Base-by-base conservation (phyloP, 2,329 filamentous ascomycete species). In the Xylariaceae sp. region DNA sequence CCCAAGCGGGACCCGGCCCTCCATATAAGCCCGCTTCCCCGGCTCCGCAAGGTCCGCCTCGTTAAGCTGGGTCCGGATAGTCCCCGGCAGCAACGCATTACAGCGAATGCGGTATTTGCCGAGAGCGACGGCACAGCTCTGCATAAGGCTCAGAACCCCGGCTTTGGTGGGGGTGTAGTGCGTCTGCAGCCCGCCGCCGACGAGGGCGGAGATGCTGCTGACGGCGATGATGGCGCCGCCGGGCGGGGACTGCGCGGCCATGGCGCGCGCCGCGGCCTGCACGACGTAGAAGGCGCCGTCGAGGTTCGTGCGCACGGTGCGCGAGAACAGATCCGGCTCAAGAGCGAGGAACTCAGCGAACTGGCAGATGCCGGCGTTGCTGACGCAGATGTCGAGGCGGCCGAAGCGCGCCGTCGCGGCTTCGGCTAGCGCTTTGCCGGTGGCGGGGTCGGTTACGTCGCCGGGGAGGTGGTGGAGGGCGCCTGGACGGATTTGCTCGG, bases 131-230 rank as follows among this genome's bases (percentile, higher is more conserved):
- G 90, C 90, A 36, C 83, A 84, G 60, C 85, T 89, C 74, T 95
- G 90, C 82, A 95, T 94, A 42, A 95, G 76, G 44, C 83, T 88
- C 36, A 89, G 68, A 2, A 95, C 80, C 2, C 89, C 90, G 0
- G 90, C 89, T 71, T 95, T 95, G 15, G 90, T 95, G 9, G 90
- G 88, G 15, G 90, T 95, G 72, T 95, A 95, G 68, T 95, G 90
- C 22, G 83, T 85, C 73, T 95, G 90, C 44, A 79, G 76, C 0
- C 85, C 88, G 41, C 89, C 90, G 36, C 90, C 90, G 0, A 91
- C 87, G 12, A 91, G 79, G 0, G 87, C 88, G 16, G 80, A 84
- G 65, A 91, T 89, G 60, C 83, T 87, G 7, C 81, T 86, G 37
- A 92, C 77, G 50, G 81, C 87, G 60, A 91, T 92, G 65, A 96